Conservation (phyloP, 2,329 filamentous ascomycete species). For the Colletotrichum magnum region DNA sequence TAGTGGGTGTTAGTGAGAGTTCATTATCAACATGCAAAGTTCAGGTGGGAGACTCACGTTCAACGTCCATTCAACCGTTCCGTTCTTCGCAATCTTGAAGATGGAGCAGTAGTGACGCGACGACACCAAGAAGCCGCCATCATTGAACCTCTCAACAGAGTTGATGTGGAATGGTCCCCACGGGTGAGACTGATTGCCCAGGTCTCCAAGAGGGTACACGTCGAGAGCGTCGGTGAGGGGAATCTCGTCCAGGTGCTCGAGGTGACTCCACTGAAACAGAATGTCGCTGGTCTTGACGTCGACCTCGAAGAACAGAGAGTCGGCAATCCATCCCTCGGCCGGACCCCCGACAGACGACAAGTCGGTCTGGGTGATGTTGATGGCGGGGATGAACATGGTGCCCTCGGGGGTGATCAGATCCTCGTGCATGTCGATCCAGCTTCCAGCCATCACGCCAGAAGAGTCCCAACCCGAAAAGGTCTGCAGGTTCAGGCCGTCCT, state of each 20-base stretch:
- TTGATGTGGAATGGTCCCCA: conserved; percentile 73
- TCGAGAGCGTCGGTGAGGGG: conserved; percentile 9
- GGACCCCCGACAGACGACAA: conserved; percentile 46
- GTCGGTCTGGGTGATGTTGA: conserved; percentile 48
- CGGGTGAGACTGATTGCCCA: conserved; percentile 48
- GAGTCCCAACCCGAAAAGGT: conserved; percentile 26
- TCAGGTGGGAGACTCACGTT: conserved; percentile 8
- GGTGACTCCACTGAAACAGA: conserved; percentile 57
- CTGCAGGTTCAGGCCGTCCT: conserved; percentile 22
- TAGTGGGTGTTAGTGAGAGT: not conserved
- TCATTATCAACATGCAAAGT: not conserved
- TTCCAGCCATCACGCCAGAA: conserved; percentile 13
- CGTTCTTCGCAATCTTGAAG: conserved; percentile 53
- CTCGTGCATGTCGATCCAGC: conserved; percentile 52
- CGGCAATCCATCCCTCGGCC: conserved; percentile 48
- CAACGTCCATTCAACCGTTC: conserved; percentile 46
- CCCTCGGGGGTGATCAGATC: conserved; percentile 56
- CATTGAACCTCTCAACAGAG: conserved; percentile 64
- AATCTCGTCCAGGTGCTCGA: conserved; percentile 48
- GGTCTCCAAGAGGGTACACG: conserved; percentile 43
- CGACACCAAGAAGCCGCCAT: conserved; percentile 69
- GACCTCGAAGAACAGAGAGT: conserved; percentile 58
- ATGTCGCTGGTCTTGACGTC: conserved; percentile 56
- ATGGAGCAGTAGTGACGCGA: conserved; percentile 63
- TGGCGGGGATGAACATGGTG: conserved; percentile 58